Conservation (phyloP, 2,329 filamentous ascomycete genomes). For the Byssochlamys sp. region DNA sequence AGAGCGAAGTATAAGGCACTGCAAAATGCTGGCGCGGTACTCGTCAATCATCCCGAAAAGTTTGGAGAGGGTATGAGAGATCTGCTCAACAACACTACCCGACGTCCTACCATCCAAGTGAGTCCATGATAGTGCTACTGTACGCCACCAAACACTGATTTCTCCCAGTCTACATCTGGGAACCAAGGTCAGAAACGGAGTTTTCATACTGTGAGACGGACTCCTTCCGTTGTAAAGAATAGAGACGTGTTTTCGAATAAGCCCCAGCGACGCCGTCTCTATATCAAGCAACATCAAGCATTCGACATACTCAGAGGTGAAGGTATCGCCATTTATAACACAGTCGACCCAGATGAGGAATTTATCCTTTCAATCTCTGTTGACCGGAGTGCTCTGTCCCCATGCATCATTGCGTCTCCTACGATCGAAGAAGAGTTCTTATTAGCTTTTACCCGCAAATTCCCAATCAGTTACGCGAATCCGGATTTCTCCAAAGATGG, state of each 20-base stretch:
- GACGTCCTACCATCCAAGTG: constrained; percentile 15
- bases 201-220: constrained; percentile 40
- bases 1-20: constrained; percentile 58
- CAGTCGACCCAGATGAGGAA: constrained; percentile 28
- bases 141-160: constrained; percentile 1
- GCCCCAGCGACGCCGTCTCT: constrained; percentile 43
- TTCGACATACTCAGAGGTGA: constrained; percentile 47
- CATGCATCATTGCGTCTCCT: constrained; percentile 55
- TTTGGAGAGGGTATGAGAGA: constrained; percentile 60
- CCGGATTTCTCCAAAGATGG: constrained; percentile 39
- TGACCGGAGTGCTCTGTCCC: constrained; percentile 52
- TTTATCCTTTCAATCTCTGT: constrained; percentile 55
- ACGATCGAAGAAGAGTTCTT: constrained; percentile 36
- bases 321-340: constrained; percentile 36
- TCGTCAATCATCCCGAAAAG: constrained; percentile 67
- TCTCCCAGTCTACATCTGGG: constrained; percentile 13
- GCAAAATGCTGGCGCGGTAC: constrained; percentile 55
- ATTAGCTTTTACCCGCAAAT: constrained; percentile 39
- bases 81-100: constrained; percentile 41
- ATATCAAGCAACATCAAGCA: constrained; percentile 46
- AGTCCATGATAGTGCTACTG: constrained; percentile 4
- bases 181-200: constrained; percentile 37
- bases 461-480: constrained; percentile 53
- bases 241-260: background rate
- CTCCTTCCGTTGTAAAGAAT: constrained; percentile 7